Evolutionary conservation across 345 rosid species (phyloP), one percentile per base, ranked within the genome.

Genomic region (Salix viminalis): DNA sequence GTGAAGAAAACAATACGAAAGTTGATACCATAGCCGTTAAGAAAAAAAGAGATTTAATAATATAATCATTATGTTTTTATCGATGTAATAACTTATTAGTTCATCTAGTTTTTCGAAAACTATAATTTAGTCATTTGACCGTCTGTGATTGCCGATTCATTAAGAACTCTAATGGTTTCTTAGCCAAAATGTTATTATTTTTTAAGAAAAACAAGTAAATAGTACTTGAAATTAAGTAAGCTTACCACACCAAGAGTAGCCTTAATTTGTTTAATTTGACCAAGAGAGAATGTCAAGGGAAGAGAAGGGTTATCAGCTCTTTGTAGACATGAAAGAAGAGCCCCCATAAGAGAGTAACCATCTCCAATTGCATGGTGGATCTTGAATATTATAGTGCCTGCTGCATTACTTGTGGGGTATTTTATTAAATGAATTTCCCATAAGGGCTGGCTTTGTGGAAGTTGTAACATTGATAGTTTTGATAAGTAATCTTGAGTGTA

Each of bases 291-390:
- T 1, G 78, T 81, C 73, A 87, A 18, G 1, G 89, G 80, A 39
- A 85, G 79, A 26, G 83, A 77, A 74, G 89, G 89, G 12, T 86
- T 28, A 21, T 89, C 88, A 6, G 83, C 86, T 42, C 90, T 79
- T 71, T 86, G 84, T 3, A 87, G 76, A 41, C 86, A 86, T 56
- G 92, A 87, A 67, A 89, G 84, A 7, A 89, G 87, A 65, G 89
- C 89, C 1, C 87, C 86, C 89, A 89, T 86, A 9, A 89, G 80
- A 74, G 87, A 83, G 39, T 67, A 87, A 11, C 92, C 89, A 65
- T 89, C 92, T 0, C 90, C 92, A 26, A 89, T 86, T 0, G 92
- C 82, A 70, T 89, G 90, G 72, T 89, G 89, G 19, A 89, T 82
- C 86, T 87, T 89, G 88, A 89, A 87, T 6, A 89, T 75, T 0